Evolutionary conservation across 1,284 basidiomycete species (phyloP).

Genomic region (Fistulinella cinereoalba): DNA sequence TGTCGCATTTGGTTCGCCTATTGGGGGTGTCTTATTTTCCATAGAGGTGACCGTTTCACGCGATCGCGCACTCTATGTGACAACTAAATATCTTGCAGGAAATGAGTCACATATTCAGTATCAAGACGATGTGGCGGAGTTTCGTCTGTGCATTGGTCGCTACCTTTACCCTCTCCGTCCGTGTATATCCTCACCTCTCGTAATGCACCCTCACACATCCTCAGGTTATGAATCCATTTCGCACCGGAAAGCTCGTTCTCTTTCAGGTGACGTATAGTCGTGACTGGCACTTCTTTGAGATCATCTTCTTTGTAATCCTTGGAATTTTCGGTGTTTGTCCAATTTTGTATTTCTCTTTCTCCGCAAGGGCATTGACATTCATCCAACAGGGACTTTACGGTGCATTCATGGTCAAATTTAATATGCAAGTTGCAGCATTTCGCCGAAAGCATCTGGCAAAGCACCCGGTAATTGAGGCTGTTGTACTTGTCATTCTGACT

Average conservation of each 20-base stretch:
- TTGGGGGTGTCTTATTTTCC: conserved; percentile 95
- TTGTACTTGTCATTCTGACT: conserved; percentile 83
- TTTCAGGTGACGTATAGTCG: conserved; percentile 98
- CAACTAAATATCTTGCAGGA: conserved; percentile 53
- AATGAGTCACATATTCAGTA: conserved; percentile 97
- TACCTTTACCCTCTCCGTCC: conserved; percentile 90
- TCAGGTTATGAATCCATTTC: conserved; percentile 96
- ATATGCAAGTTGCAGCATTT: conserved; percentile 93
- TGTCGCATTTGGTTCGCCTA: conserved; percentile 96
- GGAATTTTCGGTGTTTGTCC: conserved; percentile 88
- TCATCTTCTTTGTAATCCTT: conserved; percentile 92
- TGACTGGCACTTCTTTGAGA: conserved; percentile 99
- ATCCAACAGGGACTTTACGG: conserved; percentile 85
- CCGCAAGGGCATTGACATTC: conserved; percentile 5
- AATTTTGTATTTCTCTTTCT: background rate
- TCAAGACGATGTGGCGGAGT: conserved; percentile 97
- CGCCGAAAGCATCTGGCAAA: conserved; percentile 84
- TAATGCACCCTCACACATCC: conserved; percentile 16
- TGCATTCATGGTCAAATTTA: conserved; percentile 96
- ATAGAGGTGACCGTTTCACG: conserved; percentile 54
- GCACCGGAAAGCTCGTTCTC: conserved; percentile 95
- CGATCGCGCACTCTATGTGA: background rate
- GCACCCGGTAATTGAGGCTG: conserved; percentile 87
- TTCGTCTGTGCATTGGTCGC: conserved; percentile 97
- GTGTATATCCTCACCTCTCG: conserved; percentile 33